These are phyloP conservation scores for Dictyostelium brefeldianum DNA, from an alignment of 78 protist genomes.

Conservation along the genomic window DNA sequence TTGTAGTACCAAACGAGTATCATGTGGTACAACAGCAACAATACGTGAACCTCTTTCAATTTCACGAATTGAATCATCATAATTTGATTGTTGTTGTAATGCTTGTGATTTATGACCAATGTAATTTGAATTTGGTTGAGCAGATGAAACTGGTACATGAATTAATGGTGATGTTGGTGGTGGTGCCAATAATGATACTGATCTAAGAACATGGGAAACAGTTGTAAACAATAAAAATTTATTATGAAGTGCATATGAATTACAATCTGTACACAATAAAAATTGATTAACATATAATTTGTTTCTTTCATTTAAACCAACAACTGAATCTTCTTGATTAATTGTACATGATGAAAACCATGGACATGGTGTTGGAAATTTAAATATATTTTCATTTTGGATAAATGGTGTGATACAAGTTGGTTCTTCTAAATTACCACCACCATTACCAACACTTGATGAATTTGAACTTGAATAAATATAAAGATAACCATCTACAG, in stretches of 20 bases:
- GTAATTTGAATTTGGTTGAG: not conserved
- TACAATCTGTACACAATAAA: conserved; percentile 71
- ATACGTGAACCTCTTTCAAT: conserved; percentile 90
- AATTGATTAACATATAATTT: conserved; percentile 41
- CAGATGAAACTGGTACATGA: not conserved
- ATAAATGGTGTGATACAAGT: conserved; percentile 25
- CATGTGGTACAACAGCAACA: conserved; percentile 74
- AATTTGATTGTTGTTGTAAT: not conserved
- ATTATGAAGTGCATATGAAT: conserved; percentile 78
- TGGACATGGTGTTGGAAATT: conserved; percentile 67
- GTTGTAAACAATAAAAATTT: conserved; percentile 87
- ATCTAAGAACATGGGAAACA: conserved; percentile 62
- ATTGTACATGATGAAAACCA: conserved; percentile 37
- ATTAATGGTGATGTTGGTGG: conserved; percentile 21
- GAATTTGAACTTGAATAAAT: not conserved
- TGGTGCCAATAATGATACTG: conserved; percentile 48
- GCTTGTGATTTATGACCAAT: conserved; percentile 18
- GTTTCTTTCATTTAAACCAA: conserved; percentile 62
- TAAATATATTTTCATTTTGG: conserved; percentile 21
- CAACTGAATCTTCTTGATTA: conserved; percentile 47
- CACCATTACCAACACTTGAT: not conserved
- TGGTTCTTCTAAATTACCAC: not conserved
- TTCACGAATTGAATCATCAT: conserved; percentile 72
- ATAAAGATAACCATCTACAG: conserved; percentile 51
- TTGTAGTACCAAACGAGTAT: conserved; percentile 67